Base-by-base conservation (phyloP, 164 flowering plant genomes). In the Umbilicus rupestris region DNA sequence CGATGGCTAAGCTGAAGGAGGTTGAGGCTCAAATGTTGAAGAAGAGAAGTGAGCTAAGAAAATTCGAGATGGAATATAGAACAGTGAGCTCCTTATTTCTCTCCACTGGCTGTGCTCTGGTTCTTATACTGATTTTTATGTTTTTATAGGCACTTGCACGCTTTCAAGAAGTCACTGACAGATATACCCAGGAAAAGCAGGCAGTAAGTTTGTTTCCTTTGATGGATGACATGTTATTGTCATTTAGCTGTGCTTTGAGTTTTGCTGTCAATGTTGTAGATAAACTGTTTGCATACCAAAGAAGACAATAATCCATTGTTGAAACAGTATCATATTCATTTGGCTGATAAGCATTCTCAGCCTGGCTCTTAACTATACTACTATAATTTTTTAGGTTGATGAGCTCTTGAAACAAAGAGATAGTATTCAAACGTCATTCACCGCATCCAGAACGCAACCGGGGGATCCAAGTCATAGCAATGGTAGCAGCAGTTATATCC, bases 321-420 rank as follows among this genome's bases (percentile, higher is more conserved):
- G 22, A 47, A 19, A 47, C 19, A 16, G 47, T 47, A 47, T 7
- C 26, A 47, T 3, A 47, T 5, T 47, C 24, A 47, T 47, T 19
- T 47, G 24, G 22, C 19, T 47, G 9, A 47, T 19, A 47, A 47
- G 52, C 52, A 8, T 47, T 44, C 47, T 47, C 52, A 19, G 52
- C 22, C 22, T 47, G 52, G 52, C 5, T 47, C 20, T n/a, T n/a
- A 19, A 35, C 1, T 7, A 39, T n/a, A 3, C 66, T 65, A n/a
- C 52, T 47, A 60, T 68, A 66, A 26, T 58, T 65, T 49, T 39
- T 31, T 77, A 90, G 97, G 97, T 95, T 22, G 99, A 95, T 73
- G 99, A 92, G 72, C 79, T 95, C 58, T 83, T 95, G 52, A 95
- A 91, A 78, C 84, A 88, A 69, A 81, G 97, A 67, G 99, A 95